phyloP scores from a whole-genome alignment of 352 stramenopile genomes.

The Thraustochytrium striatum region DNA sequence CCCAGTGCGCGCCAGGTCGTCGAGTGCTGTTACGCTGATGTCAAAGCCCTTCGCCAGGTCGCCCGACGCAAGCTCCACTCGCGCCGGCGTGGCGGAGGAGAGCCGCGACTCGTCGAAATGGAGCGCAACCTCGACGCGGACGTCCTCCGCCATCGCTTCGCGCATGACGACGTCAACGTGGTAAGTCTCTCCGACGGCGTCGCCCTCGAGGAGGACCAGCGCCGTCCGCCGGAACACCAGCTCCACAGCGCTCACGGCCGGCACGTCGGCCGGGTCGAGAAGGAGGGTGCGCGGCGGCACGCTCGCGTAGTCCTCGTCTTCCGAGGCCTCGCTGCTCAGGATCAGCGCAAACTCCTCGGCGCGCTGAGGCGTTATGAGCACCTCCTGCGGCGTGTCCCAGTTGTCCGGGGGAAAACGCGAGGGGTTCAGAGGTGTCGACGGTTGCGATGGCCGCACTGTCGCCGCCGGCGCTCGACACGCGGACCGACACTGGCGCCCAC shows the following conservation, averaged over 20 bases:
- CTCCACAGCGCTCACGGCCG: background rate
- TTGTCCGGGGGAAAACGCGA: background rate
- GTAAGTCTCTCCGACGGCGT: background rate
- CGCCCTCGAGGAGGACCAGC: background rate
- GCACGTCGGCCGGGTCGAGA: background rate
- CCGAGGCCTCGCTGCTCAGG: background rate
- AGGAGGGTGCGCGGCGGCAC: background rate
- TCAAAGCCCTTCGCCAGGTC: background rate
- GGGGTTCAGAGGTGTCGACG: background rate
- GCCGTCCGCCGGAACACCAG: background rate
- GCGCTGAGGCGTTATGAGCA: background rate
- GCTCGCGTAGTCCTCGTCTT: background rate
- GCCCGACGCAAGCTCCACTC: background rate
- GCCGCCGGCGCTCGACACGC: background rate
- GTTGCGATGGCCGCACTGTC: background rate
- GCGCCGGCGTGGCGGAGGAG: background rate
- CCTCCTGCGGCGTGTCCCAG: background rate
- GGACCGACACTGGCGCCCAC: background rate
- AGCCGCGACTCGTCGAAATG: background rate
- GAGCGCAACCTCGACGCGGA: background rate
- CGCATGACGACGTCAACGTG: background rate
- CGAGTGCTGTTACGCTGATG: background rate
- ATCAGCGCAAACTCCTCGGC: background rate
- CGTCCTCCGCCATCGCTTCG: background rate
- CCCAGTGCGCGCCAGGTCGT: background rate